Evolutionary conservation across 2,329 filamentous ascomycete species (phyloP), one percentile per base, ranked within the genome.

Genomic region (Beauveria varroae): DNA sequence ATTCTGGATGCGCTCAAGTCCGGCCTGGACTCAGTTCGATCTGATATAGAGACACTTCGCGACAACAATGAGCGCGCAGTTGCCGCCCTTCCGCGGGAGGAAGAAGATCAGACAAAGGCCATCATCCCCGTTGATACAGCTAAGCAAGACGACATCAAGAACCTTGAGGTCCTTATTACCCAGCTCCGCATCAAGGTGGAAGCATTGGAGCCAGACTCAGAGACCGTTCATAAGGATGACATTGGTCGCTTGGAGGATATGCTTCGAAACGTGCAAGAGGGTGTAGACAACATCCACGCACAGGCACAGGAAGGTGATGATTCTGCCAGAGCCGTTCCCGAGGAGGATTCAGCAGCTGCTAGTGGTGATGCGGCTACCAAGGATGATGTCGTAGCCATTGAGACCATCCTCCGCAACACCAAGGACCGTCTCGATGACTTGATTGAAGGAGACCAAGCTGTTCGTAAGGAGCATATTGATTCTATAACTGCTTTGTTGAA

Each of bases 341-440:
- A 62, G 61, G 49, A 62, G 59, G 60, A 49, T 1, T 4, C 28
- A 3, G 49, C 65, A 3, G 61, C 63, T 9, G 63, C 64, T 12
- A 65, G 62, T 16, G 67, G 68, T 5, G 75, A 80, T 61, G 76
- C 63, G 68, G 80, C 67, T 67, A 79, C 66, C 71, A 76, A 90
- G 70, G 91, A 96, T 66, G 93, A 98, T 67, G 90, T 93, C 0
- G 86, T 93, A 64, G 91, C 91, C 12, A 93, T 98, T 62, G 93
- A 97, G 73, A 96, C 89, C 0, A 86, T 98, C 54, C 81, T 98
- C 14, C 86, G 89, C 47, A 96, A 96, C 71, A 93, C 92, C 37
- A 97, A 97, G 72, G 86, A 88, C 5, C 90, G 90, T 52, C 78
- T 98, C 10, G 93, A 97, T 62, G 92, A 96, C 63, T 73, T 85